These are phyloP conservation scores for Mesembryanthemum crystallinum DNA, from an alignment of 148 eudicot genomes.

Conservation along the genomic window DNA sequence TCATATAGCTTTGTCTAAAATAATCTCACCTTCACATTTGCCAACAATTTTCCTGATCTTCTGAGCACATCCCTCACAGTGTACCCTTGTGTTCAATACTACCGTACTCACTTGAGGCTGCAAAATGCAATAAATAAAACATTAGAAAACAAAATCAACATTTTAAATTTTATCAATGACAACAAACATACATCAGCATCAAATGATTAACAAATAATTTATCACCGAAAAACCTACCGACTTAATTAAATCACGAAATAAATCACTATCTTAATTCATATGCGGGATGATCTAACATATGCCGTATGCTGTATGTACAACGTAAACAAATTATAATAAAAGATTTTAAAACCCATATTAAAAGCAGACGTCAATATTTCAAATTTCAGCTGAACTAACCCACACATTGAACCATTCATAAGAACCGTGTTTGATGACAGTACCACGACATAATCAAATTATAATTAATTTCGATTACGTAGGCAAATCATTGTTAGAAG, in stretches of 20 bases:
- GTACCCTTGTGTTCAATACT: constrained; percentile 40
- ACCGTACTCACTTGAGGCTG: constrained; percentile 43
- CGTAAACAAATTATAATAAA: constrained; percentile 13
- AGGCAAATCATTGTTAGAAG: constrained; percentile 27
- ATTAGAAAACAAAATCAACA: constrained; percentile 6
- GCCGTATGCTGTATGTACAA: constrained; percentile 9
- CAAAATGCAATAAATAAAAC: constrained; percentile 6
- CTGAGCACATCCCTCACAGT: constrained; percentile 53
- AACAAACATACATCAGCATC: constrained; percentile 13
- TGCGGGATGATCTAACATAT: constrained; percentile 21
- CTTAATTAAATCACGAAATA: constrained; percentile 8
- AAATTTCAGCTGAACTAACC: constrained; percentile 28
- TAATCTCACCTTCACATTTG: constrained; percentile 40
- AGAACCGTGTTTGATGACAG: background rate
- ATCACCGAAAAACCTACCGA: background rate
- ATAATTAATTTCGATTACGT: constrained; percentile 18
- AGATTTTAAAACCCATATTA: background rate
- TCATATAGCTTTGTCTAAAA: constrained; percentile 4
- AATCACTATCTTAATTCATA: constrained; percentile 14
- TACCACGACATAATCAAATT: constrained; percentile 7
- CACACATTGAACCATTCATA: background rate
- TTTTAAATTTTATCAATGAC: constrained; percentile 10
- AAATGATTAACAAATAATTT: constrained; percentile 10
- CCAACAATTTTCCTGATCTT: constrained; percentile 44
- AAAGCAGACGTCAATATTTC: background rate